Conservation (phyloP, 441 rosid genomes). For the Adansonia gregorii region DNA sequence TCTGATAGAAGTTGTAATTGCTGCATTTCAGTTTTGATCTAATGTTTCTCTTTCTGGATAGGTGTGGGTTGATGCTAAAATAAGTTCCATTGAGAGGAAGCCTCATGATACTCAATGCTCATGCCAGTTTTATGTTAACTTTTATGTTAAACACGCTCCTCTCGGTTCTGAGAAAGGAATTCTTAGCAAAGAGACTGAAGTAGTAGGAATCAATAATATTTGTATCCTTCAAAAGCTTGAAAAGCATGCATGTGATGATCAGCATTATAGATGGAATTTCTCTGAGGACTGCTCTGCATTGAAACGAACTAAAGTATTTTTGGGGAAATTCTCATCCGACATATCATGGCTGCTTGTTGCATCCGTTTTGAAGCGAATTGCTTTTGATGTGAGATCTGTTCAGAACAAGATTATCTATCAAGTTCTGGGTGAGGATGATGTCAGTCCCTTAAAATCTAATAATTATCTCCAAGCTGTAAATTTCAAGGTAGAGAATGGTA, state of each 20-base stretch:
- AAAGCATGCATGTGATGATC: conserved; percentile 48
- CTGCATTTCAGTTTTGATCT: conserved; percentile 23
- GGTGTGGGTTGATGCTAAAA: conserved; percentile 85
- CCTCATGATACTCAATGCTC: conserved; percentile 68
- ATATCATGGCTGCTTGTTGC: conserved; percentile 70
- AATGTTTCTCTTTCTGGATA: conserved; percentile 34
- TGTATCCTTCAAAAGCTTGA: conserved; percentile 66
- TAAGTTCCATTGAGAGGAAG: conserved; percentile 74
- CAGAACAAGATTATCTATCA: conserved; percentile 69
- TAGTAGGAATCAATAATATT: conserved; percentile 57
- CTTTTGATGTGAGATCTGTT: conserved; percentile 61
- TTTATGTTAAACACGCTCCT: conserved; percentile 56
- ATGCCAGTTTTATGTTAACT: conserved; percentile 61
- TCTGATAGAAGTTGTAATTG: not conserved
- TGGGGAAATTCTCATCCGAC: conserved; percentile 71
- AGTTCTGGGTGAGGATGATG: conserved; percentile 49
- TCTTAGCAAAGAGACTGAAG: conserved; percentile 51
- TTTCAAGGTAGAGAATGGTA: conserved; percentile 54
- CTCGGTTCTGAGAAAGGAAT: conserved; percentile 59
- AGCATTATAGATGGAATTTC: conserved; percentile 63
- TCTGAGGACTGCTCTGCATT: conserved; percentile 62
- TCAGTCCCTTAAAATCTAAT: conserved; percentile 28
- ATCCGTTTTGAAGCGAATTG: conserved; percentile 53
- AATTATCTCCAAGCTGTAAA: conserved; percentile 45
- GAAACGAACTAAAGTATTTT: conserved; percentile 56